Conservation (phyloP, 2,329 filamentous ascomycete genomes). For the Apiospora aurea region DNA sequence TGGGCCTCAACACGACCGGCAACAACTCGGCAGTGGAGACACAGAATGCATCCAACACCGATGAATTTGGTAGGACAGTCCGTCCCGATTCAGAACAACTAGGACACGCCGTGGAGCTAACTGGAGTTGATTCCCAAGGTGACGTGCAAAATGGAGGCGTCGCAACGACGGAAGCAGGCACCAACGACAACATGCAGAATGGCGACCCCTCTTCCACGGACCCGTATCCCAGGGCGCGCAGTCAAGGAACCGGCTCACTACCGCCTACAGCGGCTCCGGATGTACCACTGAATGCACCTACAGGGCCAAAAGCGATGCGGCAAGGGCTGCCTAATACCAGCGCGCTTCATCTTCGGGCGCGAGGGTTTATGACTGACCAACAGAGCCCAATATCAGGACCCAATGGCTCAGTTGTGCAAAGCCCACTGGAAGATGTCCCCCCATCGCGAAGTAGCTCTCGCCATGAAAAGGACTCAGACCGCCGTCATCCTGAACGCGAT, state of each 20-base stretch:
- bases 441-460: constrained; percentile 58
- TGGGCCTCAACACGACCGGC: constrained; percentile 33
- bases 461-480: constrained; percentile 46
- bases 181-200: constrained; percentile 36
- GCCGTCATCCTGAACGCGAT: constrained; percentile 42
- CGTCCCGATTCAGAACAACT: constrained; percentile 37
- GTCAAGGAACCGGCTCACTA: constrained; percentile 35
- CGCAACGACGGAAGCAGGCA: constrained; percentile 27
- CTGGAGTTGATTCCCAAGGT: constrained; percentile 32
- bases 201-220: constrained; percentile 45
- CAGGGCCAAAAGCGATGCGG: constrained; percentile 93
- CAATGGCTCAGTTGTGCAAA: constrained; percentile 42
- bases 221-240: constrained; percentile 37
- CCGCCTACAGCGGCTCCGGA: constrained; percentile 42
- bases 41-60: constrained; percentile 43
- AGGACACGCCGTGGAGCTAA: constrained; percentile 35
- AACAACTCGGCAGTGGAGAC: constrained; percentile 26
- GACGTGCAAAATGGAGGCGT: constrained; percentile 36
- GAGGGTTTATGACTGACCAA: constrained; percentile 54
- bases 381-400: constrained; percentile 41
- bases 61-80: constrained; percentile 49
- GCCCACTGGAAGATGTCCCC: constrained; percentile 42
- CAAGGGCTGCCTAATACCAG: constrained; percentile 86
- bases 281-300: constrained; percentile 77
- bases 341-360: constrained; percentile 68